Evolutionary conservation across 1,139 yeast genomes (phyloP).

Genomic region (Yamadazyma atmosphaerica): DNA sequence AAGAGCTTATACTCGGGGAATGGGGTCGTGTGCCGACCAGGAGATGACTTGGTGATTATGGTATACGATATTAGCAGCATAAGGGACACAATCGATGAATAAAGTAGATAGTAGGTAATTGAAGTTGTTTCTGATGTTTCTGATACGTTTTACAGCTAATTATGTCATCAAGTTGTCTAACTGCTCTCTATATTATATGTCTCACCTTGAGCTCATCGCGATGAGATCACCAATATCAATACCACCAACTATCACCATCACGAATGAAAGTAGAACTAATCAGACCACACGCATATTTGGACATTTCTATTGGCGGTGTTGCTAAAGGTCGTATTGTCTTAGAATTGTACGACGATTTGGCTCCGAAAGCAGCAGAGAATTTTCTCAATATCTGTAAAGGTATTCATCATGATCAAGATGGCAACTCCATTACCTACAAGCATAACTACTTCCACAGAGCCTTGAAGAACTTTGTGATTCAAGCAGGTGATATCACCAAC

Average conservation of each 20-base stretch:
- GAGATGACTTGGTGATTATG: too few relatives aligned
- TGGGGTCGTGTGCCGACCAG: too few relatives aligned
- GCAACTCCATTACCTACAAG: slow-evolving; percentile 28
- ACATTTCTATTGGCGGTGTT: slow-evolving; percentile 49
- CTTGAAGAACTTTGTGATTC: slow-evolving; percentile 76
- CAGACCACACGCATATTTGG: slow-evolving; percentile 51
- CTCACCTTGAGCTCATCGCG: not conserved
- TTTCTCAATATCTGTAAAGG: slow-evolving; percentile 46
- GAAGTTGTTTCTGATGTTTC: too few relatives aligned
- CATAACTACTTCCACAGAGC: slow-evolving; percentile 63
- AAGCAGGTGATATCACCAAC: slow-evolving; percentile 62
- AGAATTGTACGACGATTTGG: slow-evolving; percentile 51
- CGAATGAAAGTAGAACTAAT: slow-evolving; percentile 35
- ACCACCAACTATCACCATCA: not conserved
- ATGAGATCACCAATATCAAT: not conserved
- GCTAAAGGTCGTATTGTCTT: slow-evolving; percentile 64
- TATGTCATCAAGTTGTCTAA: too few relatives aligned
- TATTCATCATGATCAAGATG: slow-evolving; percentile 17
- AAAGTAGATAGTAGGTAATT: too few relatives aligned
- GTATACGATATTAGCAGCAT: too few relatives aligned
- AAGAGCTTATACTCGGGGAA: too few relatives aligned
- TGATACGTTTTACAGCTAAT: too few relatives aligned
- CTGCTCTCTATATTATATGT: too few relatives aligned
- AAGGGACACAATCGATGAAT: too few relatives aligned
- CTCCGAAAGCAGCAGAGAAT: slow-evolving; percentile 62